Base-by-base conservation (phyloP, 108 stramenopile genomes). In the Nitzschia palea region DNA sequence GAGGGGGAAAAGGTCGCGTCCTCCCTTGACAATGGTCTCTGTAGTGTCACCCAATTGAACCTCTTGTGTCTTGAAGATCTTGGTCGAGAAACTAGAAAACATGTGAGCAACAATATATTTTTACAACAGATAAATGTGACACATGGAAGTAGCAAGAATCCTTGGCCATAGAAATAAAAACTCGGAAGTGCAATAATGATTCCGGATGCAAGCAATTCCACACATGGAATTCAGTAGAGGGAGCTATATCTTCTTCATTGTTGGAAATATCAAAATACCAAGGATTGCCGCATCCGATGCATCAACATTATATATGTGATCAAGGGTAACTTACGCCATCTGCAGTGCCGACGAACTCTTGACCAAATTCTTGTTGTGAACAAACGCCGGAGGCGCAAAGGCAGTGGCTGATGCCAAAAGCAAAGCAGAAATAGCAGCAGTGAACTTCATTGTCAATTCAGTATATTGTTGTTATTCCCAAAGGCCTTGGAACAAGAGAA, bases 11-110 rank as follows among this genome's bases (percentile, higher is more conserved):
- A 97, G 93, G 74, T 98, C 96, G 50, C 95, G 89, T 71, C 97
- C 97, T 59, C 97, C 97, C 86, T 96, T 95, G 30, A 98, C 95
- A 68, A 98, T 95, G 20, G 90, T 89, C 76, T 98, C 97, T 44
- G 73, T 86, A 22, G 97, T 97, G 17, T 95, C 97, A 22, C 87
- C 94, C 25, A 98, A 86, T 27, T 67, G 58, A 61, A 98, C 94
- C 60, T 87, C 79, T 55, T 80, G 81, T 34, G 89, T 87, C 62
- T 91, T 78, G 80, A 98, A 98, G 32, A 98, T 80, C 26, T 88
- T 84, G 28, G 96, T 93, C 14, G 80, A 57, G 80, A 98, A 97
- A 22, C 85, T 86, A 52, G 25, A 55, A 65, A 2, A 5, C 6
- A 35, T 60, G 26, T 22, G 32, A 61, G 28, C 18, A 10, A 57